Evolutionary conservation across 345 rosid species (phyloP), one percentile per base, ranked within the genome.

Genomic region (Heritiera littoralis): DNA sequence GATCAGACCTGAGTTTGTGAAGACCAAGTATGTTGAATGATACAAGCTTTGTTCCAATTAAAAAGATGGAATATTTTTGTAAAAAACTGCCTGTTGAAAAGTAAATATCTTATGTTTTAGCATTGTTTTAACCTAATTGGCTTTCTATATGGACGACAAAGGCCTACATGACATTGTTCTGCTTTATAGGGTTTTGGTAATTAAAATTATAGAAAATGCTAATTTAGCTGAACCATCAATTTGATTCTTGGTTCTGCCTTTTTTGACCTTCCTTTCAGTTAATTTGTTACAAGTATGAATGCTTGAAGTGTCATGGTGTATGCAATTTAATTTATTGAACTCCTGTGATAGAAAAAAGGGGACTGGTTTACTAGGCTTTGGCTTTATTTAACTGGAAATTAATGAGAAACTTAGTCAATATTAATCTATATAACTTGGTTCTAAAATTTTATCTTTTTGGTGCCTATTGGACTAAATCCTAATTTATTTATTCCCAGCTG

Each of bases 401-500:
- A 72, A 35, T 11, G 11, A 18, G 18, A 55, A 67, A 54, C 64
- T 72, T 35, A 6, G 48, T 35, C 30, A 72, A 18, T 73, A 17
- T 38, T 18, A 54, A 6, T 32, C 14, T 32, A 32, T 32, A 52
- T 23, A 8, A 17, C 48, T 38, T 72, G 60, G 48, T 11, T 73
- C 65, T 56, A 49, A 72, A 35, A 0, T 60, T 18, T 18, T 2
- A 17, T 38, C 43, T 18, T 72, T 72, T 72, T 72, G 61, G 48
- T 72, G 17, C 52, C 76, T 78, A 67, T 76, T 54, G 13, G 35
- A 63, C 70, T 68, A 48, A 18, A 6, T 65, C 14, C 55, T 1
- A 14, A 67, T 80, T 72, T 23, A 54, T 8, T 58, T 51, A 20
- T 83, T 76, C 81, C 64, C 88, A 95, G 99, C 96, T 83, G 91